A percentile compares a stretch with the other conserved stretches of the same genome.
These are phyloP conservation scores for Capsicum pubescens DNA, from an alignment of 257 asterid species.

Conservation along the genomic window DNA sequence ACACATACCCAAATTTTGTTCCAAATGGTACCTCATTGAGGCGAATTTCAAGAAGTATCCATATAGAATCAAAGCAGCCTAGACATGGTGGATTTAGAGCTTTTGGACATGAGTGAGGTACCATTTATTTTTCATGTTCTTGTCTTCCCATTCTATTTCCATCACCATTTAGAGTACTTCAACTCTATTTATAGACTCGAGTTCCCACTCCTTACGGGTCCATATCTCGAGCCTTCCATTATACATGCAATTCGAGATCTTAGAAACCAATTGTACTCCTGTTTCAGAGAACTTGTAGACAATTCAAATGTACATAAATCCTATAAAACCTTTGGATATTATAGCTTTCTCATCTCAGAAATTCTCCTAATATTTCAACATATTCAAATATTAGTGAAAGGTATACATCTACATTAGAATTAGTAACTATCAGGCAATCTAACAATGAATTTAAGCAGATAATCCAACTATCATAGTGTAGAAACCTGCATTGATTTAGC, in stretches of 20 bases:
- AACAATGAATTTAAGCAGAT: not conserved
- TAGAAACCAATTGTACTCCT: constrained; percentile 73
- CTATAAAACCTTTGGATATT: constrained; percentile 66
- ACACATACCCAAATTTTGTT: constrained; percentile 41
- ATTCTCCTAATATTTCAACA: constrained; percentile 74
- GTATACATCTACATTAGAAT: too few species aligned
- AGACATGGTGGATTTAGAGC: constrained; percentile 54
- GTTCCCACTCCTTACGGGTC: constrained; percentile 80
- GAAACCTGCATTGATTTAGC: too few species aligned
- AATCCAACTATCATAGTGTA: not conserved
- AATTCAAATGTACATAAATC: constrained; percentile 69
- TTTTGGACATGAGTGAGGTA: constrained; percentile 48
- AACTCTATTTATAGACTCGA: constrained; percentile 69
- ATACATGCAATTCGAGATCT: constrained; percentile 66
- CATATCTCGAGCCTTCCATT: constrained; percentile 75
- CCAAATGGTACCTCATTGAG: constrained; percentile 68
- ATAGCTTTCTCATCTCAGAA: constrained; percentile 53
- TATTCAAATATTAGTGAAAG: constrained; percentile 8
- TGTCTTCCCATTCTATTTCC: constrained; percentile 59
- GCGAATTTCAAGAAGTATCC: constrained; percentile 87
- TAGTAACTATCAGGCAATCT: too few species aligned
- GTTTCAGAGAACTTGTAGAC: constrained; percentile 59
- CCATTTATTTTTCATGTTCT: constrained; percentile 59
- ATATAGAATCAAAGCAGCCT: constrained; percentile 62
- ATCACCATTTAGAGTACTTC: constrained; percentile 74